These are phyloP conservation scores for Azolla pinnata DNA, from an alignment of 75 land plant genomes.

Conservation along the genomic window DNA sequence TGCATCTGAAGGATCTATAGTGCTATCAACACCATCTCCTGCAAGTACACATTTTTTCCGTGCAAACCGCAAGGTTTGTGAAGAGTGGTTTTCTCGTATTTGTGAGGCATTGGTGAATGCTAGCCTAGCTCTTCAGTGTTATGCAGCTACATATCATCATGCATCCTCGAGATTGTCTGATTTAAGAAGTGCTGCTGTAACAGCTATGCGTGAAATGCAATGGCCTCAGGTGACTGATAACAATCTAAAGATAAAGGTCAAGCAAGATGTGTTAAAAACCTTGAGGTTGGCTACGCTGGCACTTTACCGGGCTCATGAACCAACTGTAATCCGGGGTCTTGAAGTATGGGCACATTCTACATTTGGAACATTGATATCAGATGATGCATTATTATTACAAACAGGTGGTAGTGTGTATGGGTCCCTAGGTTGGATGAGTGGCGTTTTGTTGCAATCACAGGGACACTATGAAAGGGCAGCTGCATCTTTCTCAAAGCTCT, in stretches of 20 bases:
- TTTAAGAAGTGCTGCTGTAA: slow-evolving; percentile 34
- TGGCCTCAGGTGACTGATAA: slow-evolving; percentile 37
- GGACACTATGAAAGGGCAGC: slow-evolving; percentile 89
- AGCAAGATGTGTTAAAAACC: slow-evolving; percentile 49
- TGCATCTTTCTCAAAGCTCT: slow-evolving; percentile 58
- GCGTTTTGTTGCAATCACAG: slow-evolving; percentile 70
- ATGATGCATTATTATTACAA: slow-evolving; percentile 28
- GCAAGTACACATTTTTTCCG: slow-evolving; percentile 81
- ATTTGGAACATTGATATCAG: slow-evolving; percentile 57
- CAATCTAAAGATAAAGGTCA: slow-evolving; percentile 30
- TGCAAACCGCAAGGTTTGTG: slow-evolving; percentile 93
- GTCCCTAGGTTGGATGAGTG: slow-evolving; percentile 72
- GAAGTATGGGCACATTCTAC: slow-evolving; percentile 56
- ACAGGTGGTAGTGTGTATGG: slow-evolving; percentile 18
- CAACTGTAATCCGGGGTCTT: slow-evolving; percentile 63
- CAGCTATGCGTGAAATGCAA: slow-evolving; percentile 44
- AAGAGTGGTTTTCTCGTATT: slow-evolving; percentile 97
- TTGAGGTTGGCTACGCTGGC: slow-evolving; percentile 63
- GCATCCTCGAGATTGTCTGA: slow-evolving; percentile 68
- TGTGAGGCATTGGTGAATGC: slow-evolving; percentile 95
- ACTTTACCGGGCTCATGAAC: slow-evolving; percentile 56
- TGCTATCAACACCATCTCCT: slow-evolving; percentile 42
- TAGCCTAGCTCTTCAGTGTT: slow-evolving; percentile 69
- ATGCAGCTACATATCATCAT: slow-evolving; percentile 64
- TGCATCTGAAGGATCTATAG: slow-evolving; percentile 88